phyloP scores from a whole-genome alignment of 73 alveolate species.

The Tetrahymena malaccensis region DNA sequence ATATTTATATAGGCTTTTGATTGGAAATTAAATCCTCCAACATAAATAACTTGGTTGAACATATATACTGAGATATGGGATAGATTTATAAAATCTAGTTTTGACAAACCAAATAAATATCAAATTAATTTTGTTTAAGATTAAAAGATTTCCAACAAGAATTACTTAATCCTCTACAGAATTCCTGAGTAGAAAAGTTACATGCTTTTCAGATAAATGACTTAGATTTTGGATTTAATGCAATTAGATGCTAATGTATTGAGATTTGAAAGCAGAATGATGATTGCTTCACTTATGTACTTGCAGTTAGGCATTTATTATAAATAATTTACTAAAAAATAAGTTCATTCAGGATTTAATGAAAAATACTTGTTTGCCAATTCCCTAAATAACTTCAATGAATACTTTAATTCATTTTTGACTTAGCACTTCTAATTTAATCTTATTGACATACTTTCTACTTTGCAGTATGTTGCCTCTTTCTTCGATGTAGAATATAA shows the following conservation, averaged over 20 bases:
- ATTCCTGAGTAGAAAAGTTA: not conserved
- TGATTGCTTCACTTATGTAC: not conserved
- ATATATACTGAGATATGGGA: conserved; percentile 38
- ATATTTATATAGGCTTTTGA: not conserved
- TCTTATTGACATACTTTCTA: conserved; percentile 16
- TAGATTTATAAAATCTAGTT: not conserved
- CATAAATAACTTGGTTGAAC: conserved; percentile 22
- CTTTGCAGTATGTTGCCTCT: conserved; percentile 4
- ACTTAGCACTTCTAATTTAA: conserved; percentile 4
- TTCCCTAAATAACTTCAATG: not conserved
- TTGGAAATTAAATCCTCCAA: conserved; percentile 39
- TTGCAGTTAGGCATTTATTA: not conserved
- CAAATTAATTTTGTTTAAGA: not conserved
- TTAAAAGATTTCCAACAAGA: not conserved
- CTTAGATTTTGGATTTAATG: not conserved
- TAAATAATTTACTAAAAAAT: not conserved
- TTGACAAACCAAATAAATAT: not conserved
- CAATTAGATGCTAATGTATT: not conserved
- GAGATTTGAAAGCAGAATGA: not conserved
- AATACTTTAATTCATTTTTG: not conserved
- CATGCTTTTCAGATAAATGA: not conserved
- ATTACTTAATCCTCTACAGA: conserved; percentile 9
- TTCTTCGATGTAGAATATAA: conserved; percentile 18
- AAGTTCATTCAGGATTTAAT: not conserved
- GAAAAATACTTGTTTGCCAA: not conserved